These are phyloP conservation scores for Inga laurina DNA, from an alignment of 306 rosid genomes.

Conservation along the genomic window DNA sequence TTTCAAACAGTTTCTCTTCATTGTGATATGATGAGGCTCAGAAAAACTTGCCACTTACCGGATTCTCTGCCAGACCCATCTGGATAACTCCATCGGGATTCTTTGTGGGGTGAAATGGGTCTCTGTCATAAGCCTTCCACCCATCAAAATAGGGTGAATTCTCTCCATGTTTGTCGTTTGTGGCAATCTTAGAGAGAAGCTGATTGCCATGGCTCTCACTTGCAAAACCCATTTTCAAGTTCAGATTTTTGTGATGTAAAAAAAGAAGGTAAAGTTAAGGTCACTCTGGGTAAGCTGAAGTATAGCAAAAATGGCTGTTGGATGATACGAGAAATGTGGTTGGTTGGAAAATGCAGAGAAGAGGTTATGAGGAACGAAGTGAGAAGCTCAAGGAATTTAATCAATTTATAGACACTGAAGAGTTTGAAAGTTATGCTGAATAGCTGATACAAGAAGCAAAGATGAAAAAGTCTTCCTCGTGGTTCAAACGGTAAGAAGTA, in stretches of 20 bases:
- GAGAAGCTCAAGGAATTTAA: neutral
- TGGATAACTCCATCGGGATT: constrained; percentile 84
- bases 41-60: constrained; percentile 36
- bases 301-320: neutral
- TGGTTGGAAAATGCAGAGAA: neutral
- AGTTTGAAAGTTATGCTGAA: neutral
- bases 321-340: neutral
- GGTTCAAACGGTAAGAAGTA: constrained; percentile 24
- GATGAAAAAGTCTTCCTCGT: constrained; percentile 30
- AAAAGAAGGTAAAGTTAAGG: neutral
- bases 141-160: constrained; percentile 84
- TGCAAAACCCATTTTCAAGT: constrained; percentile 28
- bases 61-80: constrained; percentile 97
- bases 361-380: neutral
- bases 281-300: constrained; percentile 12
- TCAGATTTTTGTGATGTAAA: neutral
- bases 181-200: constrained; percentile 72
- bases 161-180: constrained; percentile 76
- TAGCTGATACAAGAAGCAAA: neutral
- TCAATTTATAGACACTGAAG: constrained; percentile 35
- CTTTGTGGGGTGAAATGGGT: constrained; percentile 70
- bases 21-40: neutral
- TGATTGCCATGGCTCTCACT: constrained; percentile 34
- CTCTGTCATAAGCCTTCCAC: constrained; percentile 76
- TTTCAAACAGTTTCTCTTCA: neutral